A percentile compares a stretch with the other conserved stretches of the same genome.
Evolutionary conservation across 768 basidiomycete genomes (phyloP).

Genomic region (Cyclocybe cylindracea): DNA sequence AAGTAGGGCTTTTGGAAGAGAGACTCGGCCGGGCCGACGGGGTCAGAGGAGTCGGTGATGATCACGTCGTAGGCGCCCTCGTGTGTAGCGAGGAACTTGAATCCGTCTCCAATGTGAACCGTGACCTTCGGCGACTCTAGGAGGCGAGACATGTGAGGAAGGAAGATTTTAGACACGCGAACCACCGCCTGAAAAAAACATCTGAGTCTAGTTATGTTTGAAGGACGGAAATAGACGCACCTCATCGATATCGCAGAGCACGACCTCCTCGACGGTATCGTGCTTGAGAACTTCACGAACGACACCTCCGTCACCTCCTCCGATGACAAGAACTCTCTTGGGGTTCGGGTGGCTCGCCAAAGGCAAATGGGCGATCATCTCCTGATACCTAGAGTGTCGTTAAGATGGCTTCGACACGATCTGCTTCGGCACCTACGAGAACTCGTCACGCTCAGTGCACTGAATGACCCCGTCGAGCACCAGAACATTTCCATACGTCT

Average conservation of each 20-base stretch:
- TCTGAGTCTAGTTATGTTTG: neutral
- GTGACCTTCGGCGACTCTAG: conserved; percentile 79
- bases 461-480: conserved; percentile 95
- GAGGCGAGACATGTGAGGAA: conserved; percentile 91
- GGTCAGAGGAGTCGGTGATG: conserved; percentile 98
- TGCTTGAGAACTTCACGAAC: conserved; percentile 98
- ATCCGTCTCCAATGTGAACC: conserved; percentile 91
- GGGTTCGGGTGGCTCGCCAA: conserved; percentile 96
- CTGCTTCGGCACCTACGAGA: no score
- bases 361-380: conserved; percentile 99
- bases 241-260: conserved; percentile 98
- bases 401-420: no score
- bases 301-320: conserved; percentile 97
- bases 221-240: conserved; percentile 32
- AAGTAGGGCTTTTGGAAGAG: conserved; percentile 99
- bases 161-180: conserved; percentile 89
- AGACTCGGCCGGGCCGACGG: conserved; percentile 90
- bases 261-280: conserved; percentile 84
- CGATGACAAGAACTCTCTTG: conserved; percentile 93
- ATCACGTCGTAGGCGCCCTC: conserved; percentile 92
- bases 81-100: conserved; percentile 93
- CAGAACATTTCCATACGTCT: conserved; percentile 96
- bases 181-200: conserved; percentile 75
- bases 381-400: conserved; percentile 73
- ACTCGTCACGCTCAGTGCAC: conserved; percentile 97